phyloP scores from a whole-genome alignment of 1,284 basidiomycete genomes.

The Austropuccinia psidii region DNA sequence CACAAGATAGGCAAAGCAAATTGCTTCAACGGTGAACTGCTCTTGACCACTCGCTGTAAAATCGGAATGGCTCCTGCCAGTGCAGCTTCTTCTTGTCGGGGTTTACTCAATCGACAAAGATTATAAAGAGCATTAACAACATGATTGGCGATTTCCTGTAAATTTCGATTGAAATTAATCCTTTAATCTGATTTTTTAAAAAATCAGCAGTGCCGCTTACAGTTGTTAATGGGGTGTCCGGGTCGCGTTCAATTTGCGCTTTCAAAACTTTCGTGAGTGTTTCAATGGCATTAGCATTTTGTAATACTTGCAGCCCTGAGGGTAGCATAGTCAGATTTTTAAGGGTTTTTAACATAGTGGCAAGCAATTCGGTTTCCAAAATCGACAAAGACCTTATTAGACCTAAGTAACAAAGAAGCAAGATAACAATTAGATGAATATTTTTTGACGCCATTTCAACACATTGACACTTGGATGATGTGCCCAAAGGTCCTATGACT shows the following conservation, averaged over 20 bases:
- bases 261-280: slow-evolving; percentile 75
- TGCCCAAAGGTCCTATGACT: too few species aligned
- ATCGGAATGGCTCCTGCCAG: slow-evolving; percentile 88
- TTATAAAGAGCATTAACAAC: slow-evolving; percentile 93
- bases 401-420: slow-evolving; percentile 52
- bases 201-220: slow-evolving; percentile 52
- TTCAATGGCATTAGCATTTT: slow-evolving; percentile 92
- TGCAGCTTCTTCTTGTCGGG: slow-evolving; percentile 90
- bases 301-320: slow-evolving; percentile 77
- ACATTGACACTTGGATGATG: too few species aligned
- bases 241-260: slow-evolving; percentile 61
- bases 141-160: slow-evolving; percentile 82
- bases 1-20: slow-evolving; percentile 94
- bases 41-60: slow-evolving; percentile 75
- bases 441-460: too few species aligned
- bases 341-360: slow-evolving; percentile 83
- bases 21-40: slow-evolving; percentile 83
- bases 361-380: slow-evolving; percentile 72
- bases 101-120: slow-evolving; percentile 85
- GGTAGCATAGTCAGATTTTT: slow-evolving; percentile 93
- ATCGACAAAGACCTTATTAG: slow-evolving; percentile 72
- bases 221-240: slow-evolving; percentile 58
- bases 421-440: background rate
- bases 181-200: background rate
- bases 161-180: slow-evolving; percentile 19